Conservation (phyloP, 495 filamentous ascomycete species). For the Barbatosphaeria neglecta region DNA sequence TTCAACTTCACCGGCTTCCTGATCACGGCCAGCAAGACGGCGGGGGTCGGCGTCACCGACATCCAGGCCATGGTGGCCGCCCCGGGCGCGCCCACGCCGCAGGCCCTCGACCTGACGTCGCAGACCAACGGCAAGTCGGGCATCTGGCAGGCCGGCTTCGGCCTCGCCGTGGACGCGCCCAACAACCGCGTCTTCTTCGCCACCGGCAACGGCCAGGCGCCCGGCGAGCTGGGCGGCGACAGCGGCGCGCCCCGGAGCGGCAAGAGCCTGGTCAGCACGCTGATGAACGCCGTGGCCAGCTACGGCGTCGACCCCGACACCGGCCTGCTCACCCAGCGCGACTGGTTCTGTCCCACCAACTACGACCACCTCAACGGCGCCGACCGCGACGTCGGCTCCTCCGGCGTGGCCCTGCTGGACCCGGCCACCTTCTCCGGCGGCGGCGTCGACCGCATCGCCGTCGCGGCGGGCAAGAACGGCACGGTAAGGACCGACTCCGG, state of each 20-base stretch:
- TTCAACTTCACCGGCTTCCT: conserved; percentile 38
- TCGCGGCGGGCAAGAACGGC: conserved; percentile 22
- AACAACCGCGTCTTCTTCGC: conserved; percentile 26
- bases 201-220: conserved; percentile 30
- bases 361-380: conserved; percentile 28
- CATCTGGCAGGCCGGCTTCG: conserved; percentile 32
- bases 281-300: conserved; percentile 31
- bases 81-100: conserved; percentile 10
- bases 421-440: conserved; percentile 23
- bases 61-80: conserved; percentile 25
- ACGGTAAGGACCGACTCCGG: too few relatives aligned
- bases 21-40: conserved; percentile 26
- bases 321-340: conserved; percentile 23
- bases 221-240: conserved; percentile 17
- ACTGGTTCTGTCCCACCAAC: conserved; percentile 33
- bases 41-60: conserved; percentile 22
- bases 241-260: conserved; percentile 24
- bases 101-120: background rate
- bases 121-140: conserved; percentile 18
- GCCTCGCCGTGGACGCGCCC: conserved; percentile 23
- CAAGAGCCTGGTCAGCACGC: conserved; percentile 21
- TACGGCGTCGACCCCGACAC: conserved; percentile 22
- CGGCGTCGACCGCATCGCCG: conserved; percentile 18
- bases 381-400: conserved; percentile 35
- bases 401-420: conserved; percentile 24